These are phyloP conservation scores for Poterioochromonas sp. DNA, from an alignment of 352 stramenopile genomes.

Conservation along the genomic window DNA sequence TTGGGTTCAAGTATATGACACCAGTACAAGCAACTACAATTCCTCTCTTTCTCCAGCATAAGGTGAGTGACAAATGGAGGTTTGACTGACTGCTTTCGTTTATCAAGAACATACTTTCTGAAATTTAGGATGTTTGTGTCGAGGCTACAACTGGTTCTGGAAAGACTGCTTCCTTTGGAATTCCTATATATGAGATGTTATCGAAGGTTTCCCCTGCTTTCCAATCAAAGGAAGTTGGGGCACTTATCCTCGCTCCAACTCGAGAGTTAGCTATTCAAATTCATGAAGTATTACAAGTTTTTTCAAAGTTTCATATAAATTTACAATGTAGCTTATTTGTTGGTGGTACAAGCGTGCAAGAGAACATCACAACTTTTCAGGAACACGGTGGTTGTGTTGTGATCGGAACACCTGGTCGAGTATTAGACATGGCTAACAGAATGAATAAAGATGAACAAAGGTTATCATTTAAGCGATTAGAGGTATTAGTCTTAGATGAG, in stretches of 20 bases:
- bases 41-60: constrained; percentile 82
- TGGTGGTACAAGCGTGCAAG: constrained; percentile 71
- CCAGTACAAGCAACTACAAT: constrained; percentile 78
- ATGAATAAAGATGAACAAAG: no score
- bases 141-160: constrained; percentile 85
- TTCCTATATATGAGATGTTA: constrained; percentile 84
- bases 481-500: constrained; percentile 97
- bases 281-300: constrained; percentile 47
- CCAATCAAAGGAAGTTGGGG: constrained; percentile 41
- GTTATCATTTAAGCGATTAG: constrained; percentile 77
- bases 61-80: constrained; percentile 51
- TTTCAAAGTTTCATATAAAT: constrained; percentile 36
- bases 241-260: constrained; percentile 21
- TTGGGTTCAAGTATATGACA: constrained; percentile 76
- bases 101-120: neutral
- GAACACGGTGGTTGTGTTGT: constrained; percentile 39
- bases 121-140: constrained; percentile 60
- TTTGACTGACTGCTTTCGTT: neutral
- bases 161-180: constrained; percentile 86
- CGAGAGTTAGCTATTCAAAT: constrained; percentile 51
- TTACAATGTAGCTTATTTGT: constrained; percentile 62
- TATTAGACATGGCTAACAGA: constrained; percentile 69
- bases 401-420: constrained; percentile 67
- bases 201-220: constrained; percentile 49
- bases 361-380: constrained; percentile 50